Base-by-base conservation (phyloP, 768 basidiomycete genomes). In the Lactarius evosmus region DNA sequence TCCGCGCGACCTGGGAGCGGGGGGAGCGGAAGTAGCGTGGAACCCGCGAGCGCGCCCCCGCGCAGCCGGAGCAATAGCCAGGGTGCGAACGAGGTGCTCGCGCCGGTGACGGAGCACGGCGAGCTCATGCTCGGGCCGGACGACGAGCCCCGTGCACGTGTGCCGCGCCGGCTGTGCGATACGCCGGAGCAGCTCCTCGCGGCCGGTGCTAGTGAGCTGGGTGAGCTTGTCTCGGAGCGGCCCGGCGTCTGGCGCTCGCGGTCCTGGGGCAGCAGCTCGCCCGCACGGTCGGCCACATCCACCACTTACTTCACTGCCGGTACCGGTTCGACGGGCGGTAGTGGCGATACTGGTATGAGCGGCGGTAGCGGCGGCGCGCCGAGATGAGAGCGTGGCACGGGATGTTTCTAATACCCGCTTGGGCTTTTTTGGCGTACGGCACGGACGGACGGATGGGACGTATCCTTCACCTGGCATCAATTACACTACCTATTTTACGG, bases 41-140 rank as follows among this genome's bases (percentile, higher is more conserved):
- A 19, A 3, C 1, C 12, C 19, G 16, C 44, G 50, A 11, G 61
- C 54, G 11, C 55, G 27, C 32, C 40, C 2, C 44, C 51, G 61
- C 66, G 66, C 54, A 63, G 66, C 7, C 41, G 66, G 38, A 66
- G 56, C 7, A 68, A 60, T 14, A 68, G 67, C 54, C 63, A 66
- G 8, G 63, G 56, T 1, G 32, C 56, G 22, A 34, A 25, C 62
- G 66, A 67, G 50, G 57, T 52, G 22, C 65, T 68, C 7, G 53
- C 67, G 29, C 65, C 67, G 1, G 67, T 68, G 14, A 68, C 67
- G 46, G 67, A 68, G 40, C 61, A 58, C 11, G 65, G 65, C 33
- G 67, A 66, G 25, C 46, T 25, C 9, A n/a, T n/a, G 30, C 40
- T 63, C 1, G 62, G 56, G 1, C 46, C 54, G 17, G 59, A 40